Conservation (phyloP, 352 stramenopile genomes). For the Phytophthora rubi region DNA sequence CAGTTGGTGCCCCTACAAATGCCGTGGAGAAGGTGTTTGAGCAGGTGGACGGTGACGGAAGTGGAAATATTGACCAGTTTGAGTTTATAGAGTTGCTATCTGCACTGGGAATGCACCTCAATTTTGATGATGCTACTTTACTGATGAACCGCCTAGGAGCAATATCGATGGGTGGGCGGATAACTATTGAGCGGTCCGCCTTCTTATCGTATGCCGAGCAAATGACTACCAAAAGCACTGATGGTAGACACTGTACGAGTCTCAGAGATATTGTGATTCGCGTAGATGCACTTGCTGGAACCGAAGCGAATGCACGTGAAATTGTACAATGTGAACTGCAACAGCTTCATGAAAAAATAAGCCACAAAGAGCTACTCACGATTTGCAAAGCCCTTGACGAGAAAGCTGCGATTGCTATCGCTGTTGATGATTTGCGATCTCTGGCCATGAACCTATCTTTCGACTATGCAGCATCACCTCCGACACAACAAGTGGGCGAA, state of each 20-base stretch:
- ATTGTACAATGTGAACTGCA: slow-evolving; percentile 48
- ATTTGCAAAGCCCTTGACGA: slow-evolving; percentile 41
- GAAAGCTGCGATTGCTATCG: slow-evolving; percentile 33
- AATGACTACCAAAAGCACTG: slow-evolving; percentile 9
- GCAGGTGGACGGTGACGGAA: slow-evolving; percentile 58
- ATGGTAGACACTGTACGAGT: neutral
- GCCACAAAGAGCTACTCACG: slow-evolving; percentile 27
- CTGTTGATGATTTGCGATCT: slow-evolving; percentile 41
- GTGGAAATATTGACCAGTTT: slow-evolving; percentile 58
- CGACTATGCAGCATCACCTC: slow-evolving; percentile 26
- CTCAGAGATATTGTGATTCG: slow-evolving; percentile 31
- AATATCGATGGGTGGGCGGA: slow-evolving; percentile 1
- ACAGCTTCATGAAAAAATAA: slow-evolving; percentile 56
- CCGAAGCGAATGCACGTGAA: slow-evolving; percentile 20
- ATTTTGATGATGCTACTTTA: slow-evolving; percentile 40
- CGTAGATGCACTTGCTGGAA: slow-evolving; percentile 22
- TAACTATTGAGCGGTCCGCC: slow-evolving; percentile 23
- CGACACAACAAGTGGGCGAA: neutral
- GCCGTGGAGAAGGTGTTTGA: slow-evolving; percentile 53
- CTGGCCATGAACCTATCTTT: slow-evolving; percentile 54
- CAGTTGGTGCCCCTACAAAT: slow-evolving; percentile 15
- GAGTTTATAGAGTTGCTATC: slow-evolving; percentile 59
- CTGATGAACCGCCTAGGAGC: slow-evolving; percentile 59
- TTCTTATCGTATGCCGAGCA: slow-evolving; percentile 33
- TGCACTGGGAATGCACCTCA: slow-evolving; percentile 53